Conservation (phyloP, 805 yeast genomes). For the Saccharomyces jurei region DNA sequence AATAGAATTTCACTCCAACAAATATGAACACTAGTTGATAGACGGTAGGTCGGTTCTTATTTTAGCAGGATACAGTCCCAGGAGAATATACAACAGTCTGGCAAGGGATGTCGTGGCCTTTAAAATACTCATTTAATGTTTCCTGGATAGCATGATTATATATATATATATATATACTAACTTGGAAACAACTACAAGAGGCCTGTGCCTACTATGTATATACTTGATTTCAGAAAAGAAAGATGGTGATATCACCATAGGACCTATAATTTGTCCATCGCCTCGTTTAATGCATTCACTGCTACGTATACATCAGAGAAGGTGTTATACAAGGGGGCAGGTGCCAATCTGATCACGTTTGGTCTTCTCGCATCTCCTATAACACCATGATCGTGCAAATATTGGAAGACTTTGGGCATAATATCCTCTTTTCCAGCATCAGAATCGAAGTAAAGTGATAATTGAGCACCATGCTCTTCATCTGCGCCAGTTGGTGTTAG, state of each 20-base stretch:
- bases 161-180: too few relatives aligned
- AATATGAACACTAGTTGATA: too few relatives aligned
- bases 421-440: conserved; percentile 36
- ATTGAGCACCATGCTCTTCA: conserved; percentile 67
- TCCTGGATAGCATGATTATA: too few relatives aligned
- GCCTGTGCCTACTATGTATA: background rate
- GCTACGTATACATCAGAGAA: conserved; percentile 53
- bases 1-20: too few relatives aligned
- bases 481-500: conserved; percentile 58
- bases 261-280: conserved; percentile 19
- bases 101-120: too few relatives aligned
- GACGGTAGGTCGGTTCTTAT: too few relatives aligned
- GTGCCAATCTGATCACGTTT: conserved; percentile 83
- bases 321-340: conserved; percentile 75
- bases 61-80: too few relatives aligned
- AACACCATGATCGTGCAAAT: conserved; percentile 49
- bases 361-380: conserved; percentile 88
- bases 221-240: background rate
- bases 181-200: background rate
- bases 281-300: conserved; percentile 38
- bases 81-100: too few relatives aligned
- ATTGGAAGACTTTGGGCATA: conserved; percentile 53
- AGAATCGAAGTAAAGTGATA: conserved; percentile 63
- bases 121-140: too few relatives aligned
- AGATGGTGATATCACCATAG: background rate